Evolutionary conservation across 2,329 filamentous ascomycete genomes (phyloP), one percentile per base, ranked within the genome.

Genomic region (Xylariaceae sp.): DNA sequence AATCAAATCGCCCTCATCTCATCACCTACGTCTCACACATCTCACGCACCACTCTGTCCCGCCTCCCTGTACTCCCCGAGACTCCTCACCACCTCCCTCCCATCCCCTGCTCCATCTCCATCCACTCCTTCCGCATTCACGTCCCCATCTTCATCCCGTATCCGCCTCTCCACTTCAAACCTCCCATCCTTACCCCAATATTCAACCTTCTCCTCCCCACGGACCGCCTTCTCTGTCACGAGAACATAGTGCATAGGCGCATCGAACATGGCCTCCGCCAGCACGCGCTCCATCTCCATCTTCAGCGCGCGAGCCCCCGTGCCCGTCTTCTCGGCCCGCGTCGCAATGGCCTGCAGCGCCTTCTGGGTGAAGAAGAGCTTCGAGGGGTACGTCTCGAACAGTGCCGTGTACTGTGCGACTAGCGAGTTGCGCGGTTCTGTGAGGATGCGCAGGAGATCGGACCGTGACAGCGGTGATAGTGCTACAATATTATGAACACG

Each of bases 401-500:
- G 79, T 3, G 89, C 83, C 15, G 83, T 86, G 64, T 96, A 97
- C 65, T 98, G 93, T 35, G 84, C 81, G 3, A 95, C 74, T 1
- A 98, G 76, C 39, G 84, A 88, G 66, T 96, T 95, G 43, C 87
- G 82, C 1, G 93, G 93, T 61, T 97, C 91, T 0, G 89, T 96
- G 30, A 98, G 74, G 47, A 98, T 93, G 39, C 90, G 83, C 39
- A 91, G 81, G 11, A 98, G 79, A 44, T 83, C 78, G 18, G 72
- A 60, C 12, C 74, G 68, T 2, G 78, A 79, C 1, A 98, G 74
- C 0, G 89, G 83, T 12, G 87, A 84, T 0, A 98, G 77, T 0
- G 93, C 87, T 46, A 89, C 89, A 37, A 89, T 85, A 44, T 95
- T 88, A 39, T 95, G 91, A 36, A 98, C 81, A 15, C 93, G 86